Evolutionary conservation across 2,329 filamentous ascomycete species (phyloP), one percentile per base, ranked within the genome.

Genomic region (Colletotrichum sp.): DNA sequence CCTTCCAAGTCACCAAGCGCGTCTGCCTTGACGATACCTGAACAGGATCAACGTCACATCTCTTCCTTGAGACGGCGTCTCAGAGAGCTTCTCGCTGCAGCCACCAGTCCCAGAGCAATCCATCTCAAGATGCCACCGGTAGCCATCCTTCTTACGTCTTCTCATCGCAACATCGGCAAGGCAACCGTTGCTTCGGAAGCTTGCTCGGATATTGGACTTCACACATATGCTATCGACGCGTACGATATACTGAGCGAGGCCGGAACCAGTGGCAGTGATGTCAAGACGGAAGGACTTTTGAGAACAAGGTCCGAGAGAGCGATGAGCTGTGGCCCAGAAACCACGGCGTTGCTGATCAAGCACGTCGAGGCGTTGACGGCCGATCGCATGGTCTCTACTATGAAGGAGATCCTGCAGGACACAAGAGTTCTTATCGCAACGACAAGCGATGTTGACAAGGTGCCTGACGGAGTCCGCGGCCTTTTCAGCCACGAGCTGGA

Each of bases 401-500:
- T 99, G 82, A 95, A 95, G 82, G 95, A 98, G 77, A 93, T 99
- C 4, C 86, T 98, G 26, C 89, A 91, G n/a, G 93, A 94, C 63
- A 92, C 93, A 5, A 90, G 97, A 71, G 95, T 99, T 4, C 86
- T 99, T 28, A 93, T 99, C 79, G 96, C 97, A 1, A 99, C 97
- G 0, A 98, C 96, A 0, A 98, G 96, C 8, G 96, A 99, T 79
- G 93, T 98, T 1, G 97, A 99, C 82, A 98, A 99, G 84, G 92
- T 99, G 2, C 95, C 96, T 0, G 96, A 98, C 80, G 95, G 95
- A 1, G 93, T 99, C 24, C 92, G 97, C 69, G 95, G 95, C 13
- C 88, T 99, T 4, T 99, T 99, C 83, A 98, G 96, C 0, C 96
- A 99, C 81, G 97, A 99, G 84, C 89, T 99, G 57, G 96, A 99